Base-by-base conservation (phyloP, 2,329 filamentous ascomycete genomes). In the Monosporascus sp. region DNA sequence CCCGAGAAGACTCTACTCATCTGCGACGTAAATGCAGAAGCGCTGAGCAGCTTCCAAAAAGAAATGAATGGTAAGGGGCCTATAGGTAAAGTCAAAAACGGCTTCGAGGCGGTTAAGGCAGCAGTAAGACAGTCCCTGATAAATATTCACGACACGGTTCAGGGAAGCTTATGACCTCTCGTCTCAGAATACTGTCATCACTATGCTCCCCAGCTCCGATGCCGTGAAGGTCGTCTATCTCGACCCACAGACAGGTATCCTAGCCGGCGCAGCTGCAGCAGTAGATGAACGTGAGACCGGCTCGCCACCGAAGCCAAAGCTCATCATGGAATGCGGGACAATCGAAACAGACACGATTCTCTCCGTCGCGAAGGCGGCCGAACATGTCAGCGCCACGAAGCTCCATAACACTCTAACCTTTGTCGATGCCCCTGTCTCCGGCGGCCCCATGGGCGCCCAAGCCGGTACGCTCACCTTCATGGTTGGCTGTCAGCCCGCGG, bases 331-430 rank as follows among this genome's bases (percentile, higher is more conserved):
- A 50, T 68, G 65, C 51, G 63, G 64, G 39, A 68, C 65, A 7
- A 68, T 68, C 52, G 65, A 68, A 47, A 58, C 55, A 15, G 60
- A 63, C 47, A 68, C 64, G 7, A 65, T 67, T 11, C 75, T 76
- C 41, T 74, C 79, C 56, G 80, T 89, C 8, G 83, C 84, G 27
- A 74, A 80, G 52, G 75, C 76, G 15, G 78, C 84, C 8, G 76
- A 79, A 59, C 53, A 52, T 15, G 76, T 76, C 24, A 57, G 50
- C 24, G 27, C 37, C 25, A 31, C 27, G 5, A 34, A 48, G 14
- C 51, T 78, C 76, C 22, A 57, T 20, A 53, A 61, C 17, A 57
- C 59, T 5, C 64, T 64, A 2, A 61, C 57, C 14, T 71, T 70
- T 47, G 63, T 69, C 37, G 69, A 72, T 53, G 68, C 69, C 7